Conservation (phyloP, 2,329 filamentous ascomycete species). For the Sclerotinia borealis region DNA sequence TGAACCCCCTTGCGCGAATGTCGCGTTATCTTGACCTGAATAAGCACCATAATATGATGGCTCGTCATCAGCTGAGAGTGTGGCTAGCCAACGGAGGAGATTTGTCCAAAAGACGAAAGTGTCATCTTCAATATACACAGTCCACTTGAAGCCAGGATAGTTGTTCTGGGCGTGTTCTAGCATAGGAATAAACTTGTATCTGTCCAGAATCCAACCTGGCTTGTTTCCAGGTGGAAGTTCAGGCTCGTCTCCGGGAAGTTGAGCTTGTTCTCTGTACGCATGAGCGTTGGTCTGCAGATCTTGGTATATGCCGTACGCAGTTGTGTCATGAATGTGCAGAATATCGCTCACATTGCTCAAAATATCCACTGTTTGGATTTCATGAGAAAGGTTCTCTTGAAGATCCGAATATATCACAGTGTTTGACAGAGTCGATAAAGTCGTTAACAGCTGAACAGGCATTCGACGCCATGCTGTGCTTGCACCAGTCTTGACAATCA, state of each 20-base stretch:
- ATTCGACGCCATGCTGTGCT: conserved; percentile 14
- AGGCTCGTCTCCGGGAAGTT: conserved; percentile 13
- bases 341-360: conserved; percentile 9
- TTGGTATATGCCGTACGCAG: conserved; percentile 2
- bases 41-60: conserved; percentile 11
- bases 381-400: neutral
- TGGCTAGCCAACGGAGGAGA: conserved; percentile 4
- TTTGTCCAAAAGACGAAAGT: conserved; percentile 13
- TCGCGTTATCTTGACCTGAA: conserved; percentile 5
- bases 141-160: conserved; percentile 13
- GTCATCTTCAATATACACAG: conserved; percentile 17
- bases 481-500: conserved; percentile 16
- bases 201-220: conserved; percentile 14
- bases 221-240: neutral
- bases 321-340: conserved; percentile 4
- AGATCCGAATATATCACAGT: conserved; percentile 1
- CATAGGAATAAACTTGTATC: conserved; percentile 18
- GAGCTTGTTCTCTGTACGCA: conserved; percentile 12
- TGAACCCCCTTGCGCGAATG: conserved; percentile 15
- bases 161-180: conserved; percentile 6
- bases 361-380: conserved; percentile 1
- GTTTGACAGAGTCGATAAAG: neutral
- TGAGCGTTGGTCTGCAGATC: neutral
- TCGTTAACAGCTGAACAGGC: conserved; percentile 13
- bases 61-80: conserved; percentile 2